Evolutionary conservation across 306 rosid genomes (phyloP), one percentile per base, ranked within the genome.

Genomic region (Rosa persica): DNA sequence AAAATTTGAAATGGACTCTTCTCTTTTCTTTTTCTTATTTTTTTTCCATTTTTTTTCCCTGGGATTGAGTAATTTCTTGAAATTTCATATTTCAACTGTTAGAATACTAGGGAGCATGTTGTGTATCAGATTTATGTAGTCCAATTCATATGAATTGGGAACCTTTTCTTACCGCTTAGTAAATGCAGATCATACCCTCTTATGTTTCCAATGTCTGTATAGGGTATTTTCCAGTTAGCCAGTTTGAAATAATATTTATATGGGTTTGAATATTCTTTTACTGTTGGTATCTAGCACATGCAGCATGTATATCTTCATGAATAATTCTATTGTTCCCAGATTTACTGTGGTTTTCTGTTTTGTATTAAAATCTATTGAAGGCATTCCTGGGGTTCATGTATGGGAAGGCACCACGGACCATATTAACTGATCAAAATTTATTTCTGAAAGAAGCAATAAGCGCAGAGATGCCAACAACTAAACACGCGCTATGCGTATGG

Each of bases 401-500:
- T 39, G 98, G 98, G 81, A 94, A 90, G 91, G 91, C 91, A 78
- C 98, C 97, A 20, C 97, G 88, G 75, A 89, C 98, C 71, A 86
- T 92, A 87, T 81, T 94, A 84, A 92, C 97, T 3, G 98, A 94
- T 88, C 97, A 94, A 82, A 94, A 88, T 76, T 75, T 82, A 86
- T 90, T 93, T 86, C 97, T 94, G 76, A 94, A 94, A 87, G 98
- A 92, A 78, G 98, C 96, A 81, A 83, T 94, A 78, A 76, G 90
- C 77, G 78, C 82, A 75, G 98, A 92, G 82, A 80, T 94, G 86
- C 92, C 95, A 12, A 66, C 89, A 74, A 86, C 93, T 49, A 92
- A 92, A 72, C 98, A 94, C 74, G 97, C 92, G 20, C 90, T 94
- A 76, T 94, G 98, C 85, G 89, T 94, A 83, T 94, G 98, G 97